Evolutionary conservation across 2,329 filamentous ascomycete genomes (phyloP).

Genomic region (Colletotrichum coccodes): DNA sequence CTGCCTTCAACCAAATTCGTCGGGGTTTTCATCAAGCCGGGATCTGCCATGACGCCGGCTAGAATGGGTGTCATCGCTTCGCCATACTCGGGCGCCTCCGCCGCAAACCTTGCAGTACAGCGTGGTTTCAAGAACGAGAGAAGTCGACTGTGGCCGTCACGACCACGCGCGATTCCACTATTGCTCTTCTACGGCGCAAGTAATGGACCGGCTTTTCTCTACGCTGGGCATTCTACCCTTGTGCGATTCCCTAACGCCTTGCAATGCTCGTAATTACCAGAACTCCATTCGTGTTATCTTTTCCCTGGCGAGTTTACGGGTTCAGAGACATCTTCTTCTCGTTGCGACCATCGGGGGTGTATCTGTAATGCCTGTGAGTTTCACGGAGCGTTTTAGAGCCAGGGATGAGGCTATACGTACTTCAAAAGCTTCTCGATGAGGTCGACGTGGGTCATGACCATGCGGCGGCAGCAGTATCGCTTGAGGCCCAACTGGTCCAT

Average conservation of each 20-base stretch:
- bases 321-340: slow-evolving; percentile 66
- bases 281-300: slow-evolving; percentile 31
- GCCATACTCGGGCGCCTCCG: not conserved
- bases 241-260: slow-evolving; percentile 33
- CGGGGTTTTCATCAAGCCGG: no score
- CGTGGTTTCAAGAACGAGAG: not conserved
- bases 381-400: slow-evolving; percentile 30
- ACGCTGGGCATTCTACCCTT: not conserved
- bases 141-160: not conserved
- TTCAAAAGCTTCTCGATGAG: slow-evolving; percentile 97
- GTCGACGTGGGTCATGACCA: slow-evolving; percentile 99
- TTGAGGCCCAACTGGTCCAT: slow-evolving; percentile 95
- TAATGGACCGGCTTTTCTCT: not conserved
- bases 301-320: slow-evolving; percentile 33
- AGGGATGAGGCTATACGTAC: slow-evolving; percentile 59
- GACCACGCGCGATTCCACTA: not conserved
- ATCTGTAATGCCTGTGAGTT: slow-evolving; percentile 50
- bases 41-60: not conserved
- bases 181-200: not conserved
- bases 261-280: slow-evolving; percentile 33
- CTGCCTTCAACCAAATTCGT: not conserved
- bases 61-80: not conserved
- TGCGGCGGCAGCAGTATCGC: slow-evolving; percentile 97
- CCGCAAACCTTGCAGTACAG: not conserved
- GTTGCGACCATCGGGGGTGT: slow-evolving; percentile 71